Evolutionary conservation across 257 asterid species (phyloP).

Genomic region (Fraxinus cuspidata): DNA sequence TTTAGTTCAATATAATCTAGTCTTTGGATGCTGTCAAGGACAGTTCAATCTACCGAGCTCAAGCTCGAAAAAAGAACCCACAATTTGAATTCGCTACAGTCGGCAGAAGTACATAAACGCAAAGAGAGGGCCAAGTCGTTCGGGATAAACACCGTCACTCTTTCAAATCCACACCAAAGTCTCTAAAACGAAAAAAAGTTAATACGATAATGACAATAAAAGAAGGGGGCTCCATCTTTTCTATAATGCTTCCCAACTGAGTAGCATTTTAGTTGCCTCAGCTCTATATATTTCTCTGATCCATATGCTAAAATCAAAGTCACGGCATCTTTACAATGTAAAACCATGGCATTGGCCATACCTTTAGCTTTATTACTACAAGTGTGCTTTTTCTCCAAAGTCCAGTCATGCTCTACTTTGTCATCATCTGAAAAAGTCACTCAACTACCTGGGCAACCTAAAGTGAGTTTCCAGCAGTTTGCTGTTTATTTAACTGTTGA

Average conservation of each 20-base stretch:
- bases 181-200: slow-evolving; percentile 25
- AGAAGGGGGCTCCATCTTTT: slow-evolving; percentile 20
- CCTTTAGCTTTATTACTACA: slow-evolving; percentile 31
- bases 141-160: background rate
- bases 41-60: no score
- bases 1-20: no score
- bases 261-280: slow-evolving; percentile 4
- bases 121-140: background rate
- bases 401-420: slow-evolving; percentile 21
- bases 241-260: slow-evolving; percentile 24
- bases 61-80: background rate
- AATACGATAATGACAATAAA: slow-evolving; percentile 29
- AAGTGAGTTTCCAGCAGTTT: background rate
- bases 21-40: no score
- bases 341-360: slow-evolving; percentile 32
- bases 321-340: no score
- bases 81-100: background rate
- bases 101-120: background rate
- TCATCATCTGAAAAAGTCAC: slow-evolving; percentile 9
- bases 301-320: background rate
- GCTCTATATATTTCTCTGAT: background rate
- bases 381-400: slow-evolving; percentile 24
- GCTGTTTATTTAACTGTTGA: background rate
- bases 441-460: background rate
- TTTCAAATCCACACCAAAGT: slow-evolving; percentile 16